Conservation (phyloP, 805 yeast species). For the Metschnikowia cubensis region DNA sequence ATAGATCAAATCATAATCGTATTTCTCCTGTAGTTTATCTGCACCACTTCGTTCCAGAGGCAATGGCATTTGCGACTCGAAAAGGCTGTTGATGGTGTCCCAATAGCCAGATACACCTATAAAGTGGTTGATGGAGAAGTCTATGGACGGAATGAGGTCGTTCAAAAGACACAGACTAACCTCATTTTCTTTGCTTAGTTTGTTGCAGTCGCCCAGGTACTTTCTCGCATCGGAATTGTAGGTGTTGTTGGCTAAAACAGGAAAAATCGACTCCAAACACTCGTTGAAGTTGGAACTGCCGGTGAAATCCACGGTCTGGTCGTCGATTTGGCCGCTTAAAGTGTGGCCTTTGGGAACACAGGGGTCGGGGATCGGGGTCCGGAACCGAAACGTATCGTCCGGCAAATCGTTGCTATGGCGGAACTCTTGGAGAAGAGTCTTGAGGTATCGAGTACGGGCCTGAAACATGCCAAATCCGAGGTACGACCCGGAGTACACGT, state of each 20-base stretch:
- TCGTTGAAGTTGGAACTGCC: slow-evolving; percentile 51
- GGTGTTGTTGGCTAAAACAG: slow-evolving; percentile 36
- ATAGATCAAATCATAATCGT: slow-evolving; percentile 43
- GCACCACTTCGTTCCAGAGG: not conserved
- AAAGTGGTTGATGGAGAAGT: slow-evolving; percentile 52
- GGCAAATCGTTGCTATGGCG: slow-evolving; percentile 15
- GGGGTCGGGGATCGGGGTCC: slow-evolving; percentile 46
- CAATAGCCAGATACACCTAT: slow-evolving; percentile 67
- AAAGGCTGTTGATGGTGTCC: slow-evolving; percentile 52
- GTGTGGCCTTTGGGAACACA: slow-evolving; percentile 51
- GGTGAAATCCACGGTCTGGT: slow-evolving; percentile 31
- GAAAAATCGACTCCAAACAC: slow-evolving; percentile 48
- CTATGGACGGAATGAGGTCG: slow-evolving; percentile 53
- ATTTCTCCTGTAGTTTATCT: slow-evolving; percentile 27
- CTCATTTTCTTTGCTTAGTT: slow-evolving; percentile 25
- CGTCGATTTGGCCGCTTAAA: slow-evolving; percentile 21
- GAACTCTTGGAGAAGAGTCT: slow-evolving; percentile 27
- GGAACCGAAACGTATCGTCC: slow-evolving; percentile 14
- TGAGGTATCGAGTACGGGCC: slow-evolving; percentile 46
- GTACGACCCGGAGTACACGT: slow-evolving; percentile 53
- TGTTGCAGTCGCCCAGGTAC: slow-evolving; percentile 27
- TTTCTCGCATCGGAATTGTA: slow-evolving; percentile 20
- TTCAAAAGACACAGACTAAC: slow-evolving; percentile 48
- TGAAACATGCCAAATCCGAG: slow-evolving; percentile 60
- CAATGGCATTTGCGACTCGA: slow-evolving; percentile 21